Evolutionary conservation across 2,329 filamentous ascomycete genomes (phyloP), one percentile per base, ranked within the genome.

Genomic region (Coccinonectria pachysandricola): DNA sequence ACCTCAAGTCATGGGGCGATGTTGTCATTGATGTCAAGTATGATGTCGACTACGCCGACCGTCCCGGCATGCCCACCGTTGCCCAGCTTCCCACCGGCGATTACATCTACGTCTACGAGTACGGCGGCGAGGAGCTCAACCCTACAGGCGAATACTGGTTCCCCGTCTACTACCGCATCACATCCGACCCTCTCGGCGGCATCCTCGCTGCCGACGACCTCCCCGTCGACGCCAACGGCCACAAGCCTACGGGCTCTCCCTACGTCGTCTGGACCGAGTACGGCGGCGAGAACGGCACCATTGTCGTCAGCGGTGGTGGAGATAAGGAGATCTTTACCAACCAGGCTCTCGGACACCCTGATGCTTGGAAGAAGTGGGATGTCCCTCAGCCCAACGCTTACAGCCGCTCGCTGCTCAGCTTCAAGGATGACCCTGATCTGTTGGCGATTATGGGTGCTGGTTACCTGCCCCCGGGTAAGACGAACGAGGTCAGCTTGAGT

Each of bases 51-150:
- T 78, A 79, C 50, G 68, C 64, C 3, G 71, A 65, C 33, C 69
- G 78, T 2, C 78, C 78, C 0, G 78, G 77, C 25, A 82, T 82
- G 78, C 68, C 77, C 2, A 71, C 67, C 1, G 59, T 82, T 7
- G 60, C 66, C 2, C 44, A 62, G 43, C 62, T 82, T 58, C 74
- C 37, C 18, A 68, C 68, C 37, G 69, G 65, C 28, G 33, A 45
- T 21, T 46, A 46, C 37, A 68, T 83, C 43, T 70, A 75, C 56
- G 63, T 65, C 5, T 79, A 79, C 48, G 76, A 81, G 47, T 73
- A 69, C 36, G 70, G 70, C 25, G 66, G 50, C 12, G 65, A 40
- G 43, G 59, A 46, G 9, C 42, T 41, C 4, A 45, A 46, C 4
- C n/a, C n/a, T n/a, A n/a, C n/a, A n/a, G 34, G 46, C 23, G 44